Percentiles rank a stretch among this genome's conserved stretches.
Evolutionary conservation across 225 moss, liverwort and hornwort species (phyloP).

Genomic region (Lunularia cruciata): DNA sequence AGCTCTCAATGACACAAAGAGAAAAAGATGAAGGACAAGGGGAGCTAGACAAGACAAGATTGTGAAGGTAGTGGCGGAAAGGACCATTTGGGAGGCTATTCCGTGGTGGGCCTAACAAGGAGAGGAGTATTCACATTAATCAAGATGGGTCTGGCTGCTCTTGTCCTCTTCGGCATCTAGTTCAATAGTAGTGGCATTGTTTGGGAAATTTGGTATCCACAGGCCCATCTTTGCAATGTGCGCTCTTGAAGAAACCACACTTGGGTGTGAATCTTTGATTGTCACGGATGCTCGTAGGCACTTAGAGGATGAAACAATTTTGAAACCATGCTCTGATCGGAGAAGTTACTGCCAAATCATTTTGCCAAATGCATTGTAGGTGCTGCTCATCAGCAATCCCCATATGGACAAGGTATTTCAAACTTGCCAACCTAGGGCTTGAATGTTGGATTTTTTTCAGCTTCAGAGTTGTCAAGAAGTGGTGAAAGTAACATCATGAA

Average conservation of each 20-base stretch:
- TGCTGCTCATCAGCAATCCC: slow-evolving; percentile 79
- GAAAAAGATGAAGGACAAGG: no score
- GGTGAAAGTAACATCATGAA: not conserved
- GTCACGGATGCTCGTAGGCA: no score
- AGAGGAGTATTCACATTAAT: no score
- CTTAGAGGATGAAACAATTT: slow-evolving; percentile 37
- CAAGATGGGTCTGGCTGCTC: no score
- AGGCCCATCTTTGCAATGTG: slow-evolving; percentile 3
- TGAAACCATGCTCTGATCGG: slow-evolving; percentile 70
- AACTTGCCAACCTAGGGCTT: not conserved
- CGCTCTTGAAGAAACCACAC: not conserved
- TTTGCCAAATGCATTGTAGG: slow-evolving; percentile 64
- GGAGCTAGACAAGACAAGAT: no score
- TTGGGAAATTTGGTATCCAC: no score
- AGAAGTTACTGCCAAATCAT: slow-evolving; percentile 65
- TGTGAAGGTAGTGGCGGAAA: no score
- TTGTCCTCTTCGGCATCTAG: no score
- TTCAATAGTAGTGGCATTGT: no score
- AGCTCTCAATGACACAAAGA: no score
- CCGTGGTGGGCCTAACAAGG: no score
- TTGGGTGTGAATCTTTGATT: not conserved
- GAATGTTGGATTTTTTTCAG: not conserved
- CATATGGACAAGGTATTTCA: slow-evolving; percentile 79
- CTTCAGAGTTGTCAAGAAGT: not conserved
- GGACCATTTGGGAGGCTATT: no score